phyloP scores from a whole-genome alignment of 257 asterid genomes.

The Plectranthus barbatus region DNA sequence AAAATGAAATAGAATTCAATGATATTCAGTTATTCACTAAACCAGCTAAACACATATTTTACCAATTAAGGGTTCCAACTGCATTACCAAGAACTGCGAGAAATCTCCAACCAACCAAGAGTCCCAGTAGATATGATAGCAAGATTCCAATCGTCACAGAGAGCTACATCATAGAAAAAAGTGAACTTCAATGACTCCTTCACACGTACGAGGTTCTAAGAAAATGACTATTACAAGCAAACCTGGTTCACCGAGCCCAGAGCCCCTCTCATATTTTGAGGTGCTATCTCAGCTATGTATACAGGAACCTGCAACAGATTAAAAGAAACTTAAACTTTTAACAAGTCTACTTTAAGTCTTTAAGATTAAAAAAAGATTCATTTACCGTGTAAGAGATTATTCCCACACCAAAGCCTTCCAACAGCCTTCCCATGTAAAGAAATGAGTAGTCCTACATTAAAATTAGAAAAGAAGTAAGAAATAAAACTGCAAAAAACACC shows the following conservation, averaged over 20 bases:
- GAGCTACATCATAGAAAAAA: constrained; percentile 41
- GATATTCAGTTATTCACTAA: neutral
- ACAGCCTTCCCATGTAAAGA: constrained; percentile 92
- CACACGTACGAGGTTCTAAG: neutral
- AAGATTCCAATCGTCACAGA: constrained; percentile 88
- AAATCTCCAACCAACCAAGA: constrained; percentile 69
- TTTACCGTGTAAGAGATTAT: constrained; percentile 78
- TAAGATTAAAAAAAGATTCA: neutral
- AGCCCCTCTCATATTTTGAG: constrained; percentile 74
- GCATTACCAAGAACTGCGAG: constrained; percentile 89
- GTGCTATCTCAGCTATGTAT: constrained; percentile 92
- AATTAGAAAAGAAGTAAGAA: neutral
- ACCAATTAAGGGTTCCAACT: neutral
- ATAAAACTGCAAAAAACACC: neutral
- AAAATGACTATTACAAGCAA: neutral
- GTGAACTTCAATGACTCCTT: neutral
- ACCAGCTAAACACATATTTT: neutral
- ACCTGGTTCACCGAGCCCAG: constrained; percentile 95
- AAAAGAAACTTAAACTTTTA: neutral
- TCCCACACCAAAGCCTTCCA: constrained; percentile 97
- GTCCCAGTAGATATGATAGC: constrained; percentile 79
- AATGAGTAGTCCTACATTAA: constrained; percentile 56
- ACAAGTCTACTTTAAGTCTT: neutral
- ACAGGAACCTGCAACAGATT: constrained; percentile 65
- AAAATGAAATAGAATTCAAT: neutral